phyloP scores from a whole-genome alignment of 1,139 yeast genomes.

The Tardiomyces digboiensis region DNA sequence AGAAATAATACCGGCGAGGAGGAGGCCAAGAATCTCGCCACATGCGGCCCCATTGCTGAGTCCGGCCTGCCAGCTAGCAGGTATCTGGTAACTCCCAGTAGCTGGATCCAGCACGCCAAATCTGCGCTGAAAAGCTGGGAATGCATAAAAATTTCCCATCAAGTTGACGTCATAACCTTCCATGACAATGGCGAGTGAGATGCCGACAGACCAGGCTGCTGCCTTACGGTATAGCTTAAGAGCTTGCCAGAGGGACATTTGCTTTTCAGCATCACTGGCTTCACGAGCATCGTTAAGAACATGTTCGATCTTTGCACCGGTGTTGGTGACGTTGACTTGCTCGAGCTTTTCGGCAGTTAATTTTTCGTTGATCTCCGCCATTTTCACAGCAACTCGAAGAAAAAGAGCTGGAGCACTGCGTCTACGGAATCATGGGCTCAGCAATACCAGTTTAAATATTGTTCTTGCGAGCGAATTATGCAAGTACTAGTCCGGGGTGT shows the following conservation, averaged over 20 bases:
- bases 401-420: too few species aligned
- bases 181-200: constrained; percentile 36
- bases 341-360: neutral
- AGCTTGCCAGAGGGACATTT: constrained; percentile 35
- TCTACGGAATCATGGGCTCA: too few species aligned
- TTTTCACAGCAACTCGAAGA: too few species aligned
- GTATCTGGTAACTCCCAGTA: constrained; percentile 22
- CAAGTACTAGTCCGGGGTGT: too few species aligned
- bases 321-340: neutral
- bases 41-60: constrained; percentile 27
- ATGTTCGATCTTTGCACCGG: neutral
- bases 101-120: constrained; percentile 24
- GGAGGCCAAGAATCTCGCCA: constrained; percentile 34
- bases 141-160: constrained; percentile 33
- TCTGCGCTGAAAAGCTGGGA: constrained; percentile 31
- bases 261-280: constrained; percentile 10
- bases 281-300: neutral
- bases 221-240: constrained; percentile 31
- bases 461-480: too few species aligned
- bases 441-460: too few species aligned
- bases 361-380: neutral
- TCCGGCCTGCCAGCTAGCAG: constrained; percentile 39
- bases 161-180: constrained; percentile 37
- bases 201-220: constrained; percentile 33
- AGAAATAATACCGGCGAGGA: constrained; percentile 30